phyloP scores from a whole-genome alignment of 768 basidiomycete species.

The Rhizopogon roseolus region DNA sequence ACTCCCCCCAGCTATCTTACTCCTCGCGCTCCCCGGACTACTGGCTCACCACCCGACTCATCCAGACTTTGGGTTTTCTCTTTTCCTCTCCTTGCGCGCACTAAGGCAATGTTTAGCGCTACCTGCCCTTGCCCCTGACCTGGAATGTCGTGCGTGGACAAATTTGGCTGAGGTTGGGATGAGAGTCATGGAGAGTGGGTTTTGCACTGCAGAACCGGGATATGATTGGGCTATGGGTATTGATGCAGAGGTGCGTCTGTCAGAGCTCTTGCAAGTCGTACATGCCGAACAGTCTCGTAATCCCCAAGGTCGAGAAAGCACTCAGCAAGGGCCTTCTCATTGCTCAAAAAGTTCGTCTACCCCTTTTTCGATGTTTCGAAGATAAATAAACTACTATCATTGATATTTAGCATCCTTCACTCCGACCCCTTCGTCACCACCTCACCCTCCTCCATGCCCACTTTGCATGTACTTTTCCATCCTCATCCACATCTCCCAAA shows the following conservation, averaged over 20 bases:
- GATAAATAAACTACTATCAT: background rate
- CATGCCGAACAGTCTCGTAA: background rate
- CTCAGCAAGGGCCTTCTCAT: background rate
- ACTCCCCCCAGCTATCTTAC: constrained; percentile 41
- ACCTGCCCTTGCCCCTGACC: constrained; percentile 44
- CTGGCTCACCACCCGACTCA: constrained; percentile 65
- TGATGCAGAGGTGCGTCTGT: background rate
- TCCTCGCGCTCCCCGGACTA: constrained; percentile 57
- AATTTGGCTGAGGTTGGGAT: constrained; percentile 67
- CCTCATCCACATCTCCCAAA: constrained; percentile 27
- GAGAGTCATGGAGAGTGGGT: constrained; percentile 2
- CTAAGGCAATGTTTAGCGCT: constrained; percentile 51
- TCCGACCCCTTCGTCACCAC: constrained; percentile 55
- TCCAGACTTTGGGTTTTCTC: constrained; percentile 45
- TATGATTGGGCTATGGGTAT: background rate
- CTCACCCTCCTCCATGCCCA: constrained; percentile 60
- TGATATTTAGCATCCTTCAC: constrained; percentile 51
- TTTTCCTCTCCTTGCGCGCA: constrained; percentile 52
- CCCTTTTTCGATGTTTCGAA: background rate
- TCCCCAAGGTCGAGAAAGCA: background rate
- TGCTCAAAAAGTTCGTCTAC: constrained; percentile 22
- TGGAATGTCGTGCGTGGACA: constrained; percentile 72
- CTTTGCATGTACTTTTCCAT: constrained; percentile 24
- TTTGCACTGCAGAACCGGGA: background rate
- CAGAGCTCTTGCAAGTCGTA: constrained; percentile 2